Base-by-base conservation (phyloP, 2,329 filamentous ascomycete species). In the Xylogone sp. region DNA sequence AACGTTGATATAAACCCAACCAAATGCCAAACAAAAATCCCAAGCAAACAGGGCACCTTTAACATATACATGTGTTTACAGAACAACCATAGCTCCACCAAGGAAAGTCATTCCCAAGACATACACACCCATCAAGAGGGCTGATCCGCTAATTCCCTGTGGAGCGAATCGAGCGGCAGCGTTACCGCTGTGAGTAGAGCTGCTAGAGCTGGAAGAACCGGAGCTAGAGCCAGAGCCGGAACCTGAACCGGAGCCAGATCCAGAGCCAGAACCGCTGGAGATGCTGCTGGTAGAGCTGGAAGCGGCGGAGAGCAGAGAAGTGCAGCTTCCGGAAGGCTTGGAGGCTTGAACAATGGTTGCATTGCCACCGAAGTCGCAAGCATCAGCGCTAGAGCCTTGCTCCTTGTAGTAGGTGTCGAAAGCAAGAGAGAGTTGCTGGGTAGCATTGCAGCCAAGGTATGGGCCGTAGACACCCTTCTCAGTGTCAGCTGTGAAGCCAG, bases 401-500 rank as follows among this genome's bases (percentile, higher is more conserved):
- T 53, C 46, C 16, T 53, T 43, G 46, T 62, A 64, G 45, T 77
- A 69, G 74, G 86, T 86, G 76, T 91, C 91, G 61, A 91, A 81
- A 46, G 83, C 86, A 66, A 80, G 89, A 52, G 81, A 81, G 43
- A 94, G 81, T 78, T 90, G 83, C 70, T 88, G 76, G 57, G 77
- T 77, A 62, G 80, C 67, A 62, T 77, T 77, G 76, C 89, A 94
- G 82, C 90, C 89, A 69, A 82, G 81, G 75, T 87, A 90, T 45
- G 85, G 79, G 57, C 89, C 89, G 68, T 88, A 93, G 53, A 75
- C 71, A 62, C 87, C 88, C 18, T 75, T 78, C 53, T 78, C 80
- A 48, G 79, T 78, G 70, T 92, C 87, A 12, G 34, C 42, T 1
- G 42, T 39, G 34, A 64, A 56, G 7, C 55, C 57, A 3, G 46